Percentiles rank a stretch among this genome's conserved stretches.
Evolutionary conservation across 257 asterid species (phyloP).

Genomic region (Thymus quinquecostatus): DNA sequence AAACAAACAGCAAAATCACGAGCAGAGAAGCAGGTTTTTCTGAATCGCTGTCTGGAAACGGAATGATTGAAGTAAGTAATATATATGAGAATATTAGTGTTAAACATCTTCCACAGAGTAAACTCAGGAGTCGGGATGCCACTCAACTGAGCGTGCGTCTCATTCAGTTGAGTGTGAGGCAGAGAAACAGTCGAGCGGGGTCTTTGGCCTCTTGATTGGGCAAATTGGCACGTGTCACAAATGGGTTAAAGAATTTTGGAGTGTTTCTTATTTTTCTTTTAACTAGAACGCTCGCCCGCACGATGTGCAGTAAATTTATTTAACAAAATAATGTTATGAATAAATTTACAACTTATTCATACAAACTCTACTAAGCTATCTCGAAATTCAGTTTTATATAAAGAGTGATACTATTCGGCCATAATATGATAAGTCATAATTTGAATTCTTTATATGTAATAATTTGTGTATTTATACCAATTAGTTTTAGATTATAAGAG

Average conservation of each 20-base stretch:
- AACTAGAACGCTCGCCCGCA: too few relatives aligned
- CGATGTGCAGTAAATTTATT: too few relatives aligned
- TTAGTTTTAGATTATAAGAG: too few relatives aligned
- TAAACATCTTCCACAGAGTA: not conserved
- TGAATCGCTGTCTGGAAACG: not conserved
- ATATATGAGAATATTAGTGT: not conserved
- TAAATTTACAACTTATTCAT: too few relatives aligned
- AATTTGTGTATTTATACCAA: too few relatives aligned
- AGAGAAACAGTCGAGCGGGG: not conserved
- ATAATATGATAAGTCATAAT: too few relatives aligned
- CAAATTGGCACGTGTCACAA: not conserved
- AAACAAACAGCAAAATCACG: not conserved
- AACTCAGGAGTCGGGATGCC: not conserved
- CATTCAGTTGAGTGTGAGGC: constrained; percentile 5
- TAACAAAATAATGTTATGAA: too few relatives aligned
- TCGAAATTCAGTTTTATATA: too few relatives aligned
- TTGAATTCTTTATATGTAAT: too few relatives aligned
- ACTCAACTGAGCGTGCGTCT: constrained; percentile 2
- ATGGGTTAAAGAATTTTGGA: not conserved
- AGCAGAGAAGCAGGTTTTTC: not conserved
- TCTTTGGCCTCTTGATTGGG: not conserved
- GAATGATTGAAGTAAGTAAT: not conserved
- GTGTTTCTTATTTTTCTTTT: too few relatives aligned
- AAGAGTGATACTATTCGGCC: too few relatives aligned
- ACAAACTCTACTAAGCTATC: too few relatives aligned